Conservation (phyloP, 2,329 filamentous ascomycete genomes). For the Aspergillus intermedius region DNA sequence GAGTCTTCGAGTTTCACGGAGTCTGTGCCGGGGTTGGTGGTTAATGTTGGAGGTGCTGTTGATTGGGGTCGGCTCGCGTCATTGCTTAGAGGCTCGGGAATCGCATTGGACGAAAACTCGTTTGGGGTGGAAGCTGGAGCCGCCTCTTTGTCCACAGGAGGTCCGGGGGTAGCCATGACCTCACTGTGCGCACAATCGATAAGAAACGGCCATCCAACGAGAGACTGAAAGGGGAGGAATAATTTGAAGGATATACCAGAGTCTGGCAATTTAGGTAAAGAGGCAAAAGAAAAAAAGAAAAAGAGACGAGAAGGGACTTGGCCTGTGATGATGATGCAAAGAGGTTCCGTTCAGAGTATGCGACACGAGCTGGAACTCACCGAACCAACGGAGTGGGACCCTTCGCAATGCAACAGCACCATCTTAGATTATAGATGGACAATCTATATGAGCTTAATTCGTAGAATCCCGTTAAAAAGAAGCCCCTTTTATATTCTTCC, state of each 20-base stretch:
- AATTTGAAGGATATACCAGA: neutral
- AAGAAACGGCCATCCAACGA: slow-evolving; percentile 23
- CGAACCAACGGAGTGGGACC: too few species aligned
- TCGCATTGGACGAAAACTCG: slow-evolving; percentile 10
- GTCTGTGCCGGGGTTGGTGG: slow-evolving; percentile 5
- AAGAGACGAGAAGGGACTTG: too few species aligned
- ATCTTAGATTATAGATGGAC: too few species aligned
- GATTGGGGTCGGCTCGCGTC: slow-evolving; percentile 7
- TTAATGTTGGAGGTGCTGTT: slow-evolving; percentile 3
- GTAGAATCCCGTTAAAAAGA: too few species aligned
- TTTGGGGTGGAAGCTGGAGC: slow-evolving; percentile 11
- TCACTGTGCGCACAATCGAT: slow-evolving; percentile 19
- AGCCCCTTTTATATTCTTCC: too few species aligned
- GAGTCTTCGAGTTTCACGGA: slow-evolving; percentile 21
- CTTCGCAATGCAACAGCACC: too few species aligned
- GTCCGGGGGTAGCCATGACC: slow-evolving; percentile 30
- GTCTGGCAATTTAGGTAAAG: too few species aligned
- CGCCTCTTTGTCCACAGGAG: slow-evolving; percentile 22
- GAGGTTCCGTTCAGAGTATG: too few species aligned
- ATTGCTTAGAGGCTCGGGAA: neutral
- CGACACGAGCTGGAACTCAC: too few species aligned
- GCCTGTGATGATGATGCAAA: too few species aligned
- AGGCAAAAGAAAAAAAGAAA: too few species aligned
- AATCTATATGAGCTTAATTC: too few species aligned
- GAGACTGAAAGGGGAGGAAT: slow-evolving; percentile 2